phyloP scores from a whole-genome alignment of 2,329 filamentous ascomycete species.

The Nigrograna mackinnonii region DNA sequence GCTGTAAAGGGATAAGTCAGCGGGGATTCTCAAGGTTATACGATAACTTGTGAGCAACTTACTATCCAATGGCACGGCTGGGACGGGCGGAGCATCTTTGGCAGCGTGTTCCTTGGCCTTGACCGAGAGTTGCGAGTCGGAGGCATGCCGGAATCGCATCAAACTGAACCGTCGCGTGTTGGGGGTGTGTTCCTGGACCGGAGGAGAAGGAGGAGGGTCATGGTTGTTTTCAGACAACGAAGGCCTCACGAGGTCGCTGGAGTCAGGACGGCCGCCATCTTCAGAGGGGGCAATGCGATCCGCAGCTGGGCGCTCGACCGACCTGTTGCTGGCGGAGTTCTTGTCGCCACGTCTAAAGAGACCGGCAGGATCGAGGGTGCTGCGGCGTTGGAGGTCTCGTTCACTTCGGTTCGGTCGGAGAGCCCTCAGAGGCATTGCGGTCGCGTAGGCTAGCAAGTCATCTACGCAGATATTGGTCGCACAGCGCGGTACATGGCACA shows the following conservation, averaged over 20 bases:
- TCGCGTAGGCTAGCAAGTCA: slow-evolving; percentile 35
- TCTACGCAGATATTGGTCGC: slow-evolving; percentile 33
- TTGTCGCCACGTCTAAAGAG: slow-evolving; percentile 39
- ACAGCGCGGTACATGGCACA: slow-evolving; percentile 37
- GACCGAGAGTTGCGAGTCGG: slow-evolving; percentile 83
- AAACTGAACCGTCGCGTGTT: slow-evolving; percentile 63
- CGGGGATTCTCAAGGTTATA: slow-evolving; percentile 10
- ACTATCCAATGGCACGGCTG: slow-evolving; percentile 6
- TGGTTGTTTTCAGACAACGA: slow-evolving; percentile 18
- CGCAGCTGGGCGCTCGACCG: slow-evolving; percentile 26
- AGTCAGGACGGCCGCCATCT: slow-evolving; percentile 35
- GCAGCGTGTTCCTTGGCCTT: slow-evolving; percentile 71
- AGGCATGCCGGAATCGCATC: slow-evolving; percentile 87
- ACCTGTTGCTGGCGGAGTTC: slow-evolving; percentile 20
- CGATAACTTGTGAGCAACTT: slow-evolving; percentile 3
- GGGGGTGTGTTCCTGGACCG: slow-evolving; percentile 38
- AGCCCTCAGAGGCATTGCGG: slow-evolving; percentile 44
- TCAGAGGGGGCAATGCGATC: slow-evolving; percentile 32
- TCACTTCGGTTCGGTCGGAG: slow-evolving; percentile 43
- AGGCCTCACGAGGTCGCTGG: slow-evolving; percentile 24
- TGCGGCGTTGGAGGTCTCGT: slow-evolving; percentile 47
- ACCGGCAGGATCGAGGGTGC: slow-evolving; percentile 45
- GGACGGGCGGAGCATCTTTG: slow-evolving; percentile 56
- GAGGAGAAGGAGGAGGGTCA: slow-evolving; percentile 31
- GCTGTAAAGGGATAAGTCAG: slow-evolving; percentile 38